phyloP scores from a whole-genome alignment of 805 yeast species.

The Scheffersomyces amazonensis region DNA sequence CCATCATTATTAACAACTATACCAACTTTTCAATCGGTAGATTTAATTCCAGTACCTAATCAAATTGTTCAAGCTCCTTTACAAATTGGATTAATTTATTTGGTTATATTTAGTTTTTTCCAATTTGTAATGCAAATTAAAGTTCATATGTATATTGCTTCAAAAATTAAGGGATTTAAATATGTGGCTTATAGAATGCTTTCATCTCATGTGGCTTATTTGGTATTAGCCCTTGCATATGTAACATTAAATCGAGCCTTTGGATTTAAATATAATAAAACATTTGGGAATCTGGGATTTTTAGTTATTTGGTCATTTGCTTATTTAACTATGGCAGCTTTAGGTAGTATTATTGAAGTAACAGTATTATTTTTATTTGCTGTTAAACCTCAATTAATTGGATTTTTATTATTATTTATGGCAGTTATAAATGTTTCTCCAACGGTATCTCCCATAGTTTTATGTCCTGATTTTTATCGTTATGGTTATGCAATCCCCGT shows the following conservation, averaged over 20 bases:
- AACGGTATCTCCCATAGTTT: constrained; percentile 23
- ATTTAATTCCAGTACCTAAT: constrained; percentile 20
- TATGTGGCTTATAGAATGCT: constrained; percentile 21
- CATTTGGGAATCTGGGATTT: constrained; percentile 32
- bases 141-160: constrained; percentile 24
- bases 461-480: constrained; percentile 24
- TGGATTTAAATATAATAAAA: constrained; percentile 13
- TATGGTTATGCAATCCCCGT: constrained; percentile 30
- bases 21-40: constrained; percentile 21
- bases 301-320: constrained; percentile 31
- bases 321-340: constrained; percentile 25
- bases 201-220: constrained; percentile 26
- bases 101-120: constrained; percentile 31
- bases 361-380: constrained; percentile 19
- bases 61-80: constrained; percentile 28
- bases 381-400: constrained; percentile 24
- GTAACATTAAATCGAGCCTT: constrained; percentile 28
- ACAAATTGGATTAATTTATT: constrained; percentile 30
- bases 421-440: constrained; percentile 31
- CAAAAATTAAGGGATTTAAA: constrained; percentile 21
- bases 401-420: constrained; percentile 22
- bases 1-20: constrained; percentile 22
- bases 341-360: constrained; percentile 28
- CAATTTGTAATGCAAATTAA: constrained; percentile 26
- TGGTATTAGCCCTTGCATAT: constrained; percentile 23